Percentiles rank a stretch among this genome's conserved stretches.
phyloP scores from a whole-genome alignment of 345 rosid species.

The Noccaea caerulescens region DNA sequence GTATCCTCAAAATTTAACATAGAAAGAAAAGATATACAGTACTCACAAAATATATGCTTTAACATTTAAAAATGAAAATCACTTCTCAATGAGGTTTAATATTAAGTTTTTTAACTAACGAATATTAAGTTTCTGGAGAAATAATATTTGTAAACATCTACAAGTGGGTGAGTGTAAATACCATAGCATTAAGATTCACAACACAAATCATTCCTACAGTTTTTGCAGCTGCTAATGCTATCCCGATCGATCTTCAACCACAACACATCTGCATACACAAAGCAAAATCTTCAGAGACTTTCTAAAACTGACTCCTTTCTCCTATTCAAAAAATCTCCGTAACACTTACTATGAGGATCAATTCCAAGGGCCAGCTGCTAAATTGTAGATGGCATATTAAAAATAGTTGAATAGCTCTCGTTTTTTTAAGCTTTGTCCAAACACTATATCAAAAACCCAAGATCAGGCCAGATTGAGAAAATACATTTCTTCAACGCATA shows the following conservation, averaged over 20 bases:
- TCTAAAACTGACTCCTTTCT: background rate
- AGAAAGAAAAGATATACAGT: too few relatives aligned
- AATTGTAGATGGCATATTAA: conserved; percentile 75
- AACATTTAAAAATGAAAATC: too few relatives aligned
- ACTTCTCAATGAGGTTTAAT: too few relatives aligned
- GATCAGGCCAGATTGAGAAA: background rate
- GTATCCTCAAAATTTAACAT: too few relatives aligned
- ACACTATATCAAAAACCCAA: conserved; percentile 90
- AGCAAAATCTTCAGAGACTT: background rate
- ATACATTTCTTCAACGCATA: background rate
- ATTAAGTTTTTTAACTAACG: conserved; percentile 46
- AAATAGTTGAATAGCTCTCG: background rate
- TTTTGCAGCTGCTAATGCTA: conserved; percentile 81
- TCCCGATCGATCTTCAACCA: conserved; percentile 85
- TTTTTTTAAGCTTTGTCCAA: conserved; percentile 51
- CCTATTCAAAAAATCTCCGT: background rate
- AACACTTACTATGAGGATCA: conserved; percentile 72
- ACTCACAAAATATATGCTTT: too few relatives aligned
- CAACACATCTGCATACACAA: conserved; percentile 64
- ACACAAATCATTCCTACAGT: conserved; percentile 95
- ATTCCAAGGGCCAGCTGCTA: conserved; percentile 89
- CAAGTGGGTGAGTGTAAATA: too few relatives aligned
- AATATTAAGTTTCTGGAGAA: conserved; percentile 82
- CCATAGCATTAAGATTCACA: conserved; percentile 3
- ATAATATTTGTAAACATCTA: conserved; percentile 70